Conservation (phyloP, 2,329 filamentous ascomycete genomes). For the Fusarium sp. region DNA sequence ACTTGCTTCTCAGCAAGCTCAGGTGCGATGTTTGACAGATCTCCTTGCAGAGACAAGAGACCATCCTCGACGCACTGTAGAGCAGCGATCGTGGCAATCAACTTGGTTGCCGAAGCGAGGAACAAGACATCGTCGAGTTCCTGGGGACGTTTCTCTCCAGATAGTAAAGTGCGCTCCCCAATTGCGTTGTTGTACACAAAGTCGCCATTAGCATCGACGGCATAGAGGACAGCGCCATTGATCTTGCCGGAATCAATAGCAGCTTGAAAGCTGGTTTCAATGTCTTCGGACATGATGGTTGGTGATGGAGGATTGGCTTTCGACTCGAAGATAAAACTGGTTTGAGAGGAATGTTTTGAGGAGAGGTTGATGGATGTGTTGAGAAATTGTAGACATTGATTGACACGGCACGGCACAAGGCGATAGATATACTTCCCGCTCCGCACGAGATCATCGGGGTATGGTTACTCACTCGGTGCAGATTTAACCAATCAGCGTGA, state of each 20-base stretch:
- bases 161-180: slow-evolving; percentile 53
- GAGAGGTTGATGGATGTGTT: background rate
- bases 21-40: slow-evolving; percentile 57
- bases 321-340: too few relatives aligned
- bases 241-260: slow-evolving; percentile 57
- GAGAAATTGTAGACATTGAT: background rate
- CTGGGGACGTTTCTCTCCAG: slow-evolving; percentile 51
- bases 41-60: slow-evolving; percentile 56
- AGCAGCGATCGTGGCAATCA: slow-evolving; percentile 62
- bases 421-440: background rate
- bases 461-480: background rate
- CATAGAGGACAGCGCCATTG: slow-evolving; percentile 55
- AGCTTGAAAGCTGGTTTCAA: slow-evolving; percentile 51
- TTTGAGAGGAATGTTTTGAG: background rate
- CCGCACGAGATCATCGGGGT: background rate
- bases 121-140: slow-evolving; percentile 50
- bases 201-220: slow-evolving; percentile 49
- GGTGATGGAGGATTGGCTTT: background rate
- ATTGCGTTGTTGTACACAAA: slow-evolving; percentile 54
- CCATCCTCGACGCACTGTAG: slow-evolving; percentile 67
- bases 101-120: slow-evolving; percentile 53
- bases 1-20: slow-evolving; percentile 60
- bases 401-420: background rate
- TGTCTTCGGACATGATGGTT: slow-evolving; percentile 39
- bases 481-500: background rate